Conservation (phyloP, 768 basidiomycete species). For the Naematelia aurantialba region DNA sequence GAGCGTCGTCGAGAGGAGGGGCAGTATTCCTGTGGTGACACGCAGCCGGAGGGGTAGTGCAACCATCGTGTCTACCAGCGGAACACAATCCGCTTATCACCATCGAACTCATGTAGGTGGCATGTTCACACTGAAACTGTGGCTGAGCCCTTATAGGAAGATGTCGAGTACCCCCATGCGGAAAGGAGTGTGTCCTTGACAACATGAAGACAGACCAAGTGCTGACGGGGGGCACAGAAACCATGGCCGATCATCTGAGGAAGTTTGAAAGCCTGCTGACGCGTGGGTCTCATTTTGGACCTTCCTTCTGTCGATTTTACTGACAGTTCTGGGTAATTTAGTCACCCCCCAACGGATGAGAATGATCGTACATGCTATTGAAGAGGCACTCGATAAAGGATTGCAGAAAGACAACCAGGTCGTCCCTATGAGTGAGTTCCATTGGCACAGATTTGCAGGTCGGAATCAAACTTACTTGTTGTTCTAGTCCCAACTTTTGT, state of each 20-base stretch:
- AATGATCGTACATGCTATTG: slow-evolving; percentile 95
- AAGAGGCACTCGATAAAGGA: slow-evolving; percentile 83
- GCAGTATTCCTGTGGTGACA: background rate
- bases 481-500: slow-evolving; percentile 89
- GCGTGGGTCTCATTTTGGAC: slow-evolving; percentile 51
- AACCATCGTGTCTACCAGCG: slow-evolving; percentile 66
- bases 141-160: slow-evolving; percentile 30
- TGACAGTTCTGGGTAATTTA: slow-evolving; percentile 2
- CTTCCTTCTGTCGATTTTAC: slow-evolving; percentile 9
- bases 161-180: slow-evolving; percentile 80
- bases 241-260: slow-evolving; percentile 88
- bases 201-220: background rate
- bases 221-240: slow-evolving; percentile 50
- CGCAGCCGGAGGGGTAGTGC: slow-evolving; percentile 53
- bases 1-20: slow-evolving; percentile 10
- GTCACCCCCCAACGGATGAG: slow-evolving; percentile 47
- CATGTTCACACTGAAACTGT: slow-evolving; percentile 3
- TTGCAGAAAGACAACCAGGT: slow-evolving; percentile 75
- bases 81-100: slow-evolving; percentile 77
- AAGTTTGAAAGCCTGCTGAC: slow-evolving; percentile 83
- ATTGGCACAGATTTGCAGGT: too few species aligned
- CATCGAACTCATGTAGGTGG: slow-evolving; percentile 74
- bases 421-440: slow-evolving; percentile 63
- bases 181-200: slow-evolving; percentile 64
- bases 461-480: background rate